phyloP scores from a whole-genome alignment of 2,329 filamentous ascomycete genomes.

The Geoglossum cookeanum region DNA sequence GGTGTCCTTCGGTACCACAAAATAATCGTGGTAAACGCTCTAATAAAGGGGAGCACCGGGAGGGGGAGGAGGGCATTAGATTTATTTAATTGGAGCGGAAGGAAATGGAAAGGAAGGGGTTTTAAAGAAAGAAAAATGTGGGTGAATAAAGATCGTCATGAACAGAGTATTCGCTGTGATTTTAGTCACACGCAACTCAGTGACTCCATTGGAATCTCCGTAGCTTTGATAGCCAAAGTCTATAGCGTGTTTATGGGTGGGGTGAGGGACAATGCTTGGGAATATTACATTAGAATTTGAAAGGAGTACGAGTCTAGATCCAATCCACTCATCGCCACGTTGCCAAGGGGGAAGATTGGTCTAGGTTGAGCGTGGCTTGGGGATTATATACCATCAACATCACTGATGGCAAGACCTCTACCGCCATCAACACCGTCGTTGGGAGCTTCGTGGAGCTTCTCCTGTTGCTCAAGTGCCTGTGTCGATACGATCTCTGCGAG shows the following conservation, averaged over 20 bases:
- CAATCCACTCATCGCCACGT: background rate
- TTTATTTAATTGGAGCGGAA: background rate
- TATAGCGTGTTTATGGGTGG: background rate
- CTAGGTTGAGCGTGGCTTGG: background rate
- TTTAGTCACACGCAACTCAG: background rate
- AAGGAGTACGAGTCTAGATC: background rate
- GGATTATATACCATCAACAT: constrained; percentile 22
- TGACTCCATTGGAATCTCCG: background rate
- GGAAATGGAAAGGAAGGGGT: background rate
- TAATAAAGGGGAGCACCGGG: background rate
- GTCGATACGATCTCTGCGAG: constrained; percentile 96
- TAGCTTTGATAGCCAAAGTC: background rate
- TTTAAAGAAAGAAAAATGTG: background rate
- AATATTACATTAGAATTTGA: background rate
- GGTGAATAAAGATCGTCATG: background rate
- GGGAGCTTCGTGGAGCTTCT: constrained; percentile 44
- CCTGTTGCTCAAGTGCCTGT: constrained; percentile 89
- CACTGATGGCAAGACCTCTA: constrained; percentile 31
- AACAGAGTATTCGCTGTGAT: background rate
- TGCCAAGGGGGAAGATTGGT: background rate
- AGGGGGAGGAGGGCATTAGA: background rate
- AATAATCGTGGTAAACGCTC: background rate
- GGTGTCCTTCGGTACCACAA: background rate
- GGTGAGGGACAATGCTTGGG: background rate
- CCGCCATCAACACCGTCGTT: constrained; percentile 28